These are phyloP conservation scores for Flagelloscypha sp. DNA, from an alignment of 768 basidiomycete genomes.

Conservation along the genomic window DNA sequence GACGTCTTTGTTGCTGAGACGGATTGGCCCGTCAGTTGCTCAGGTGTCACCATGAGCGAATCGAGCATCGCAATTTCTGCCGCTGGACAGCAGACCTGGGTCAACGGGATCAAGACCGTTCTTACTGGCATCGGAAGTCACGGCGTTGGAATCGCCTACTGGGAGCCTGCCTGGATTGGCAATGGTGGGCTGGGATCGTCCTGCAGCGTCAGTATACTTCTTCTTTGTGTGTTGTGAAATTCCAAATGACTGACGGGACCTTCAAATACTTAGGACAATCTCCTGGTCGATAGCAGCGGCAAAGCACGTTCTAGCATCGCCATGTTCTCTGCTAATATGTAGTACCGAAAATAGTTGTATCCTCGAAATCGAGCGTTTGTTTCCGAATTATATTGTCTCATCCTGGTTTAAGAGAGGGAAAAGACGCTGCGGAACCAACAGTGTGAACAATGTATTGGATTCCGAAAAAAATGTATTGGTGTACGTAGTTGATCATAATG, in stretches of 20 bases:
- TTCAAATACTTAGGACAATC: slow-evolving; percentile 30
- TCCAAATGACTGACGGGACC: neutral
- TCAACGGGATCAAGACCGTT: slow-evolving; percentile 39
- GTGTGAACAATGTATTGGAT: too few relatives aligned
- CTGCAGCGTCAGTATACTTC: slow-evolving; percentile 25
- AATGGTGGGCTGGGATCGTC: slow-evolving; percentile 38
- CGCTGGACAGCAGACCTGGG: slow-evolving; percentile 47
- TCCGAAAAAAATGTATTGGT: too few relatives aligned
- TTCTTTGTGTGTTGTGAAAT: neutral
- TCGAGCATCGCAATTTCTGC: slow-evolving; percentile 37
- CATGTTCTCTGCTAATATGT: slow-evolving; percentile 32
- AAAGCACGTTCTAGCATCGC: slow-evolving; percentile 30
- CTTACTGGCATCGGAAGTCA: slow-evolving; percentile 38
- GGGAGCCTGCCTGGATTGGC: slow-evolving; percentile 62
- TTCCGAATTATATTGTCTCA: too few relatives aligned
- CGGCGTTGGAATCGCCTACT: slow-evolving; percentile 46
- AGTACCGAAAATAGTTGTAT: too few relatives aligned
- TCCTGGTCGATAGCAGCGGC: slow-evolving; percentile 43
- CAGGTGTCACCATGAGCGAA: slow-evolving; percentile 36
- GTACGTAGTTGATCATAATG: too few relatives aligned
- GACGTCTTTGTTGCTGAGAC: slow-evolving; percentile 56
- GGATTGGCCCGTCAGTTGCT: slow-evolving; percentile 51
- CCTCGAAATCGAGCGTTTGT: too few relatives aligned
- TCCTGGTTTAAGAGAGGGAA: too few relatives aligned
- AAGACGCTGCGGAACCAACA: too few relatives aligned